Evolutionary conservation across 2,329 filamentous ascomycete genomes (phyloP).

Genomic region (Blastomyces percursus): DNA sequence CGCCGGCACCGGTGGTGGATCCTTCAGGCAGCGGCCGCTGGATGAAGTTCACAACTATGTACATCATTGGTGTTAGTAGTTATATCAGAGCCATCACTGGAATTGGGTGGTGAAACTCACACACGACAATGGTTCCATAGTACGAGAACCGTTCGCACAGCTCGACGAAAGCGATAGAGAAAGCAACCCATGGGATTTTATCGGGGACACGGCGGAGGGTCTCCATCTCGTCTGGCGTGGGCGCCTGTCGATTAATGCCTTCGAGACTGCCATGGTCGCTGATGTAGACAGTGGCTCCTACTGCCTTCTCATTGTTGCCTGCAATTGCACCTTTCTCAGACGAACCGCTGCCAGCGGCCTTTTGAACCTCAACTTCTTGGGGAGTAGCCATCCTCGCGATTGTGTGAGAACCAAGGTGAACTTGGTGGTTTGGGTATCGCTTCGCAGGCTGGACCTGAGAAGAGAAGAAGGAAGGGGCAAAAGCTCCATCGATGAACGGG

Average conservation of each 20-base stretch:
- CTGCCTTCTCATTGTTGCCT: slow-evolving; percentile 11
- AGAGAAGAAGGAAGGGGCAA: neutral
- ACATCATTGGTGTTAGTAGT: neutral
- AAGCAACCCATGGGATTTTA: slow-evolving; percentile 52
- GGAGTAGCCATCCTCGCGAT: slow-evolving; percentile 1
- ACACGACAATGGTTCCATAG: slow-evolving; percentile 60
- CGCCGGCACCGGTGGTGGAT: slow-evolving; percentile 44
- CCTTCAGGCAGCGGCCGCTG: slow-evolving; percentile 44
- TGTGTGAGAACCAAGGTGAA: neutral
- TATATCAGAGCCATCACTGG: neutral
- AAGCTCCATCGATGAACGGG: neutral
- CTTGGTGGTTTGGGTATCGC: neutral
- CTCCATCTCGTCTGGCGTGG: slow-evolving; percentile 26
- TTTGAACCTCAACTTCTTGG: neutral
- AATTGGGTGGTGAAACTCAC: slow-evolving; percentile 32
- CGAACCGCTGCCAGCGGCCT: neutral
- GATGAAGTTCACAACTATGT: slow-evolving; percentile 50
- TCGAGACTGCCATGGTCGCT: slow-evolving; percentile 13
- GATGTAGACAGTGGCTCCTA: slow-evolving; percentile 3
- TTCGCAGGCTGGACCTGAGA: neutral
- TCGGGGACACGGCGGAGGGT: slow-evolving; percentile 28
- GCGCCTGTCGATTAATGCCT: slow-evolving; percentile 12
- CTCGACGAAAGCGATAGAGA: slow-evolving; percentile 61
- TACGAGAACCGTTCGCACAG: slow-evolving; percentile 68
- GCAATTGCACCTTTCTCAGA: neutral